Base-by-base conservation (phyloP, 1,284 basidiomycete genomes). In the Anthracocystis walkeri region DNA sequence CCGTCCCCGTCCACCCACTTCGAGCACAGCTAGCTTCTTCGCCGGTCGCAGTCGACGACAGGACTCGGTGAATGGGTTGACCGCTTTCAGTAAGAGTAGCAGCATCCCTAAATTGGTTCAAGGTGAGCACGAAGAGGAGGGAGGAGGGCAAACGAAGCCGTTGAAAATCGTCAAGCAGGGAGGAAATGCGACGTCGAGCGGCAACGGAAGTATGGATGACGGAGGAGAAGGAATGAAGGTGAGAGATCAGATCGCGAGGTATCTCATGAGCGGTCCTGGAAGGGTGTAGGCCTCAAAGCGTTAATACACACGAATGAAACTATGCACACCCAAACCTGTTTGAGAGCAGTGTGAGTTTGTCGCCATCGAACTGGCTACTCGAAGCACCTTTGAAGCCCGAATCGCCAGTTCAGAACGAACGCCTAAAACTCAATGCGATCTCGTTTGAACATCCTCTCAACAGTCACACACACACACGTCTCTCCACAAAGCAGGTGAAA, bases 1-100 rank as follows among this genome's bases (percentile, higher is more conserved):
- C 31, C 49, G 77, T 4, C 77, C 77, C 2, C 27, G 77, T 7
- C 77, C 77, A 3, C 68, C 68, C 2, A 78, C 77, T 6, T 55
- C 52, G 18, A 31, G 55, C 25, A 35, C 45, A 7, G 65, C 58
- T 2, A 67, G 66, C 35, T 78, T 76, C 33, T 76, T 76, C 14
- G 51, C 61, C 3, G 65, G 65, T 10, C 42, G 65, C 10, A 64
- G 57, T 29, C 25, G 68, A 4, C 18, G 68, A 0, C 58, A 53
- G 51, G 58, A 68, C 40, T 41, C 23, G 10, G 38, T 65, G 2
- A 51, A 42, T 12, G 56, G 49, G n/a, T 27, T 49, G 29, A 23
- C n/a, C 6, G 20, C 18, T n/a, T 68, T 11, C 18, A 23, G 20
- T 21, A 20, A 58, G 21, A 31, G 48, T 49, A 1, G 16, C 2